These are phyloP conservation scores for Irpex sp. DNA, from an alignment of 1,284 basidiomycete genomes.

Conservation along the genomic window DNA sequence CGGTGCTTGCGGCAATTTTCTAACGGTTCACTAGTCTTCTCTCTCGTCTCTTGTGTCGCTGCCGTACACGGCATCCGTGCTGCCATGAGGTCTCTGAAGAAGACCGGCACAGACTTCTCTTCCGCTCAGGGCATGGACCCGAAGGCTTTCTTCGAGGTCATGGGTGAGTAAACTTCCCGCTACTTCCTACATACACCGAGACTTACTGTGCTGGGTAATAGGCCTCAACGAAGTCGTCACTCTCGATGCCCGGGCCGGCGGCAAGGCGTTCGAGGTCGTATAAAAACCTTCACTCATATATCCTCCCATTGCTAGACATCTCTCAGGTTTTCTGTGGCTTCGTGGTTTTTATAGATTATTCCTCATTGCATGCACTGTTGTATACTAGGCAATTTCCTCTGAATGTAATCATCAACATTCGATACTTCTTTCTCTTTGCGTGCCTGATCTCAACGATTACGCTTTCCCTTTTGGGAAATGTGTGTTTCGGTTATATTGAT, in stretches of 20 bases:
- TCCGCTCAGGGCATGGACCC: slow-evolving; percentile 75
- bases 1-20: background rate
- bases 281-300: slow-evolving; percentile 19
- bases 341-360: background rate
- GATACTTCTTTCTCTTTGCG: background rate
- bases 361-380: background rate
- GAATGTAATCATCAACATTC: background rate
- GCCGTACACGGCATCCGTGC: slow-evolving; percentile 69
- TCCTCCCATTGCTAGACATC: background rate
- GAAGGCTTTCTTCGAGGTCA: slow-evolving; percentile 71
- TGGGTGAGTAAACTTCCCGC: slow-evolving; percentile 39
- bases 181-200: background rate
- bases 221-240: slow-evolving; percentile 54
- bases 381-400: background rate
- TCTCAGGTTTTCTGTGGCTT: background rate
- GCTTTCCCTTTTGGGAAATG: background rate
- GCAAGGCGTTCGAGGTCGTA: slow-evolving; percentile 49
- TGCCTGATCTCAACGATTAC: background rate
- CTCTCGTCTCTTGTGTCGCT: slow-evolving; percentile 67
- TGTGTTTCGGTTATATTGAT: background rate
- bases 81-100: slow-evolving; percentile 70
- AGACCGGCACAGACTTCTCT: slow-evolving; percentile 69
- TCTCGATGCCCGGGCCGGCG: slow-evolving; percentile 59
- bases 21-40: slow-evolving; percentile 46
- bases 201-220: slow-evolving; percentile 19